These are phyloP conservation scores for Globisporangium acanthophoron DNA, from an alignment of 352 stramenopile species.

Conservation along the genomic window DNA sequence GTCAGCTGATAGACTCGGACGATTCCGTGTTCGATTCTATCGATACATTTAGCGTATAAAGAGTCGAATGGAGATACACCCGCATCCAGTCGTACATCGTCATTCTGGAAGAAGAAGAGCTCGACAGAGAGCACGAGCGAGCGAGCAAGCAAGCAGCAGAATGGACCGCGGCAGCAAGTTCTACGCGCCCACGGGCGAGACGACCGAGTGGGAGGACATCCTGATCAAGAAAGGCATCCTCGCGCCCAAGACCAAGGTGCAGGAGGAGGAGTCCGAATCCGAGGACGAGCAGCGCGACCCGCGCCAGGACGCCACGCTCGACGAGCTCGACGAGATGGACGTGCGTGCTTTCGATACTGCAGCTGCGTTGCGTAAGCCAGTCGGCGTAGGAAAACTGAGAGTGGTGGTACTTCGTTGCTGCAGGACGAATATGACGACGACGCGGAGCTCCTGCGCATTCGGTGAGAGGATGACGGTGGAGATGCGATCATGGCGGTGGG, in stretches of 20 bases:
- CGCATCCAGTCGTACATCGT: too few relatives aligned
- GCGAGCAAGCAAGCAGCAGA: constrained; percentile 5
- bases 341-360: constrained; percentile 14
- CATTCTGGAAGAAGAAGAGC: not conserved
- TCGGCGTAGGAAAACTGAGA: too few relatives aligned
- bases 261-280: constrained; percentile 61
- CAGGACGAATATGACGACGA: constrained; percentile 87
- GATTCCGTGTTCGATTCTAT: too few relatives aligned
- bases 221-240: constrained; percentile 87
- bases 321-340: constrained; percentile 84
- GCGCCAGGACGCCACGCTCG: constrained; percentile 73
- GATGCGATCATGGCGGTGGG: too few relatives aligned
- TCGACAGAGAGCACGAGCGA: not conserved
- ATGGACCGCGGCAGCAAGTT: constrained; percentile 73
- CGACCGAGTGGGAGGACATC: constrained; percentile 89
- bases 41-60: too few relatives aligned
- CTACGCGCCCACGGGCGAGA: constrained; percentile 86
- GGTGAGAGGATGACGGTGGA: constrained; percentile 10
- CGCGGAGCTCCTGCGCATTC: constrained; percentile 65
- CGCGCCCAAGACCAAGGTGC: constrained; percentile 85
- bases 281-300: constrained; percentile 71
- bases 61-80: too few relatives aligned
- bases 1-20: too few relatives aligned
- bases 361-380: too few relatives aligned
- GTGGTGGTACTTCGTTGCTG: not conserved